Percentiles rank a stretch among this genome's conserved stretches.
These are phyloP conservation scores for Trichoderma afroharzianum DNA, from an alignment of 2,329 filamentous ascomycete genomes.

Conservation along the genomic window DNA sequence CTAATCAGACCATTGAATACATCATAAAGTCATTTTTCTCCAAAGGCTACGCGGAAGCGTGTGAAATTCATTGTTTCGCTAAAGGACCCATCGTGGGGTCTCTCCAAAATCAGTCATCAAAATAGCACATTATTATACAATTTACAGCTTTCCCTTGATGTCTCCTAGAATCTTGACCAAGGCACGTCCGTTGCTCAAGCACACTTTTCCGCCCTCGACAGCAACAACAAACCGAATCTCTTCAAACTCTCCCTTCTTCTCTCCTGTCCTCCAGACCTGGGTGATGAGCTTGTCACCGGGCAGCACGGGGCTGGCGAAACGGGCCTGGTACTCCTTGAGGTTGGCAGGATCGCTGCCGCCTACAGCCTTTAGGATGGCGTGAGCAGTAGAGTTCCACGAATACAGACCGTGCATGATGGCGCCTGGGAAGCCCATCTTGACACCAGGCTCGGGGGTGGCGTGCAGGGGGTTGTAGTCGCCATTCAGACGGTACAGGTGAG, in stretches of 20 bases:
- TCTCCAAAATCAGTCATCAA: neutral
- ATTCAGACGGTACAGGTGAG: conserved; percentile 78
- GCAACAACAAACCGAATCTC: conserved; percentile 77
- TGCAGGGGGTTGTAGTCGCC: conserved; percentile 95
- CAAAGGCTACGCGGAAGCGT: neutral
- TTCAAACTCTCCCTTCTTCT: conserved; percentile 64
- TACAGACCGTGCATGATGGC: conserved; percentile 86
- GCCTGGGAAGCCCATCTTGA: conserved; percentile 88
- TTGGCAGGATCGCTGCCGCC: conserved; percentile 76
- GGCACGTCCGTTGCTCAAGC: conserved; percentile 81
- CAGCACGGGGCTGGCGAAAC: conserved; percentile 80
- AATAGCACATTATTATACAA: neutral
- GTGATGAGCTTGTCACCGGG: conserved; percentile 79
- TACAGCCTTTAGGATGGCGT: conserved; percentile 68
- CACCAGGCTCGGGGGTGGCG: conserved; percentile 77
- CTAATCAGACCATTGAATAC: neutral
- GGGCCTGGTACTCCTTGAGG: conserved; percentile 82
- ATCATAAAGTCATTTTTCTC: neutral
- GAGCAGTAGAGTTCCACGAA: conserved; percentile 77
- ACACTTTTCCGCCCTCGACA: conserved; percentile 77
- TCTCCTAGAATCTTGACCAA: conserved; percentile 62
- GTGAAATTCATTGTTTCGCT: neutral
- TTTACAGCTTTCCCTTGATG: conserved; percentile 61
- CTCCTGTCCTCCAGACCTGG: conserved; percentile 75
- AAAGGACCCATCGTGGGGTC: neutral